Evolutionary conservation across 31 red algal genomes (phyloP).

Genomic region (Asparagopsis taxiformis): DNA sequence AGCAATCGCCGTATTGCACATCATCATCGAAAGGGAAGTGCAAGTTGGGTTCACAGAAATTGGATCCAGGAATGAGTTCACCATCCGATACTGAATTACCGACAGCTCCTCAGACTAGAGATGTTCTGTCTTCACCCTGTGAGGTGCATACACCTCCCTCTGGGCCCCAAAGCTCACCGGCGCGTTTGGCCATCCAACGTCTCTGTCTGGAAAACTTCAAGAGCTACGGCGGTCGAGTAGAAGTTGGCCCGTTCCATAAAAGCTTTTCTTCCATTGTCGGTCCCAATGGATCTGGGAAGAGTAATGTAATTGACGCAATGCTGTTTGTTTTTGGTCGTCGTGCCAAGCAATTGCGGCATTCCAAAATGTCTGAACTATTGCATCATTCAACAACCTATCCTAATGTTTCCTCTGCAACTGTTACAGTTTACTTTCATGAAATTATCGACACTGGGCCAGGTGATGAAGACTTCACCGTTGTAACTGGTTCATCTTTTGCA

Average conservation of each 20-base stretch:
- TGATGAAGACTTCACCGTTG: conserved; percentile 57
- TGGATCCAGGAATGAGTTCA: too few relatives aligned
- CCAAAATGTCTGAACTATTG: conserved; percentile 81
- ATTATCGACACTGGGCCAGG: conserved; percentile 78
- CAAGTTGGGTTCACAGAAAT: too few relatives aligned
- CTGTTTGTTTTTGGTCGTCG: conserved; percentile 95
- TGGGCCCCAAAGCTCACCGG: too few relatives aligned
- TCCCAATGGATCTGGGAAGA: conserved; percentile 96
- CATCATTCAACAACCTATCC: conserved; percentile 74
- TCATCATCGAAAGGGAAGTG: too few relatives aligned
- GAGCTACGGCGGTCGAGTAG: conserved; percentile 82
- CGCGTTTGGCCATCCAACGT: conserved; percentile 69
- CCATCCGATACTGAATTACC: too few relatives aligned
- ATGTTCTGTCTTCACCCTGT: too few relatives aligned
- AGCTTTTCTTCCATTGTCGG: conserved; percentile 92
- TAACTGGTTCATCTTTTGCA: conserved; percentile 54
- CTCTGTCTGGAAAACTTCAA: conserved; percentile 90
- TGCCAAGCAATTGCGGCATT: conserved; percentile 83
- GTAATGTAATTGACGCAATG: conserved; percentile 96
- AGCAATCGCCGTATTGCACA: too few relatives aligned
- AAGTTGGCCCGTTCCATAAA: conserved; percentile 93
- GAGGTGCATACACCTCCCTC: too few relatives aligned
- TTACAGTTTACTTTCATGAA: conserved; percentile 86
- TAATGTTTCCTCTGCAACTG: conserved; percentile 60
- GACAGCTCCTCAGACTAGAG: too few relatives aligned